Percentiles rank a stretch among this genome's conserved stretches.
Conservation (phyloP, 148 eudicot genomes). For the Arctostaphylos glauca region DNA sequence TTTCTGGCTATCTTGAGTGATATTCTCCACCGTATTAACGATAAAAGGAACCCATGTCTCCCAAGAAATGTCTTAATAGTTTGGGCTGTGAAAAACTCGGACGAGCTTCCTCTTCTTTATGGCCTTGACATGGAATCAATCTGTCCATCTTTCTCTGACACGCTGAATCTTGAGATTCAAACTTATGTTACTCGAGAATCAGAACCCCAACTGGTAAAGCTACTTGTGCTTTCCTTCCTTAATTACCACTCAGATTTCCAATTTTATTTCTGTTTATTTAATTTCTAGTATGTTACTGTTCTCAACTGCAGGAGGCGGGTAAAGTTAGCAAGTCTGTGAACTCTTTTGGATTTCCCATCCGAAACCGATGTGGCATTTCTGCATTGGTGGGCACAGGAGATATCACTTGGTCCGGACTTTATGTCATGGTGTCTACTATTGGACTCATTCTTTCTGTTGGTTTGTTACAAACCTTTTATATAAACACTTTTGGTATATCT, state of each 20-base stretch:
- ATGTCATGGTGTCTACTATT: conserved; percentile 49
- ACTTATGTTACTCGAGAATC: conserved; percentile 71
- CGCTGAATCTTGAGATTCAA: conserved; percentile 65
- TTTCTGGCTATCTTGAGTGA: conserved; percentile 73
- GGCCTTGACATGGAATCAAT: conserved; percentile 50
- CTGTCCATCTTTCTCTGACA: conserved; percentile 48
- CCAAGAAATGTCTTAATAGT: conserved; percentile 55
- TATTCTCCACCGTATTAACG: conserved; percentile 53
- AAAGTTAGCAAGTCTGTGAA: conserved; percentile 27
- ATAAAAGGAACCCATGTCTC: conserved; percentile 56
- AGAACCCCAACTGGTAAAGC: conserved; percentile 60
- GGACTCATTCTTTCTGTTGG: conserved; percentile 53
- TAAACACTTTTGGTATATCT: conserved; percentile 46
- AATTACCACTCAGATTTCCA: neutral
- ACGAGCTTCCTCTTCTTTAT: conserved; percentile 68
- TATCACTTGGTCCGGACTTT: conserved; percentile 64
- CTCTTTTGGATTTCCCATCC: conserved; percentile 33
- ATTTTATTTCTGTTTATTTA: neutral
- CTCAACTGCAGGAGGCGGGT: conserved; percentile 64
- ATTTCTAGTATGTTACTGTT: conserved; percentile 9
- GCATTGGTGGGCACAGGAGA: conserved; percentile 78
- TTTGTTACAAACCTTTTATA: conserved; percentile 49
- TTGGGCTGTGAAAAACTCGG: conserved; percentile 70
- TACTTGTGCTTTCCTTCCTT: neutral
- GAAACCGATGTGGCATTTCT: conserved; percentile 47